Base-by-base conservation (phyloP, 2,329 filamentous ascomycete species). In the Zelopaecilomyces penicillatus region DNA sequence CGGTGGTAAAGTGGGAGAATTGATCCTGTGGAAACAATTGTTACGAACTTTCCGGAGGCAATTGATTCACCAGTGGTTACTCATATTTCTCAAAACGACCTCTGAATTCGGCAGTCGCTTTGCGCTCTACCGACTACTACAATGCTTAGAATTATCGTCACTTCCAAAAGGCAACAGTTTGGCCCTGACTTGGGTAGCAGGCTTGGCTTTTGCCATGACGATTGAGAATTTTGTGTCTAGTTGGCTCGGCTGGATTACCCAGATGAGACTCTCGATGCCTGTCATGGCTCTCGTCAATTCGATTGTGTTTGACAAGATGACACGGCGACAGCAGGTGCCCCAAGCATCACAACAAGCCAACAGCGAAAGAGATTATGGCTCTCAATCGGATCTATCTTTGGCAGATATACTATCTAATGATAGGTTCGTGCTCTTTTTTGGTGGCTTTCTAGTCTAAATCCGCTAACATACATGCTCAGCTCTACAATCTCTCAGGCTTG, bases 211-310 rank as follows among this genome's bases (percentile, higher is more conserved):
- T 30, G 8, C 29, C n/a, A 12, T 40, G 27, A 29, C 7, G 7
- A 29, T 40, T 7, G 38, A 40, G 8, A 19, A n/a, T 7, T 5
- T 29, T n/a, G 19, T 29, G 28, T 7, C 6, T 26, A 30, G 30
- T 29, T 46, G 44, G 44, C 30, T 46, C 4, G 4, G n/a, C 1
- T 46, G 44, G 44, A 30, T 39, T 9, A 46, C 33, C 8, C 28
- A 43, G 34, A 43, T 38, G 33, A 43, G 27, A 30, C 41, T 43
- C 11, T 19, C 26, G n/a, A 43, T 43, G 33, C 44, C 19, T n/a
- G 33, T 41, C n/a, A 37, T 34, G 26, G 40, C 34, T 8, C 27
- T 49, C 8, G 43, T 49, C 3, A 49, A 49, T n/a, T 11, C 33
- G 6, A 9, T 49, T 6, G 31, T 46, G 34, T 19, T 46, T 30